phyloP scores from a whole-genome alignment of 306 rosid species.

The Castanea mollissima region DNA sequence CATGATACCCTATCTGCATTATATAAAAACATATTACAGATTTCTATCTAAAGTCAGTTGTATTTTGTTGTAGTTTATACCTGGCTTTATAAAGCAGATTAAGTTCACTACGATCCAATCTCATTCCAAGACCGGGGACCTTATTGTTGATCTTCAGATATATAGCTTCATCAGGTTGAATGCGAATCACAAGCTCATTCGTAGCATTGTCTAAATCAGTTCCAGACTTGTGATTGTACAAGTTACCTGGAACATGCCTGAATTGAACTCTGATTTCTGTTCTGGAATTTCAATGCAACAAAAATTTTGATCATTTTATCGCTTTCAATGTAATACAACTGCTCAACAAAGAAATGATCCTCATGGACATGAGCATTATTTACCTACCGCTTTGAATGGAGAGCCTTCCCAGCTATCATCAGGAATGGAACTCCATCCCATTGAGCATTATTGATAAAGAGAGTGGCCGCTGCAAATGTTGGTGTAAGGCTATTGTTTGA shows the following conservation, averaged over 20 bases:
- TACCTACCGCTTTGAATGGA: constrained; percentile 71
- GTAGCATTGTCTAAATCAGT: constrained; percentile 89
- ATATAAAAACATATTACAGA: not conserved
- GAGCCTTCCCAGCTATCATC: constrained; percentile 99
- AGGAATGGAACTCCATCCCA: constrained; percentile 99
- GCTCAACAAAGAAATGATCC: not conserved
- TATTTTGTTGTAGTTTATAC: constrained; percentile 34
- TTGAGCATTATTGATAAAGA: constrained; percentile 88
- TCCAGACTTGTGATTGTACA: constrained; percentile 84
- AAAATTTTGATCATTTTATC: constrained; percentile 17
- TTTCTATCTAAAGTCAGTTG: not conserved
- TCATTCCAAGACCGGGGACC: constrained; percentile 96
- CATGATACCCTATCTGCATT: not conserved
- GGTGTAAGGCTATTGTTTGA: constrained; percentile 85
- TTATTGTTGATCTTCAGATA: constrained; percentile 95
- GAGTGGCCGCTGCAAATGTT: constrained; percentile 94
- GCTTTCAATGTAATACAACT: constrained; percentile 8
- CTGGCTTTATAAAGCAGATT: constrained; percentile 82
- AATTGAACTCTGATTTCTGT: constrained; percentile 98
- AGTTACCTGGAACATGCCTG: constrained; percentile 91
- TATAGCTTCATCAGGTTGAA: constrained; percentile 95
- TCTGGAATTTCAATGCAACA: constrained; percentile 39
- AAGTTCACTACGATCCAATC: constrained; percentile 85
- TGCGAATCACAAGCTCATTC: constrained; percentile 92
- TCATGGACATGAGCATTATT: constrained; percentile 1